Percentiles rank a stretch among this genome's conserved stretches.
phyloP scores from a whole-genome alignment of 1,139 yeast species.

The Blastobotrys serpentis region DNA sequence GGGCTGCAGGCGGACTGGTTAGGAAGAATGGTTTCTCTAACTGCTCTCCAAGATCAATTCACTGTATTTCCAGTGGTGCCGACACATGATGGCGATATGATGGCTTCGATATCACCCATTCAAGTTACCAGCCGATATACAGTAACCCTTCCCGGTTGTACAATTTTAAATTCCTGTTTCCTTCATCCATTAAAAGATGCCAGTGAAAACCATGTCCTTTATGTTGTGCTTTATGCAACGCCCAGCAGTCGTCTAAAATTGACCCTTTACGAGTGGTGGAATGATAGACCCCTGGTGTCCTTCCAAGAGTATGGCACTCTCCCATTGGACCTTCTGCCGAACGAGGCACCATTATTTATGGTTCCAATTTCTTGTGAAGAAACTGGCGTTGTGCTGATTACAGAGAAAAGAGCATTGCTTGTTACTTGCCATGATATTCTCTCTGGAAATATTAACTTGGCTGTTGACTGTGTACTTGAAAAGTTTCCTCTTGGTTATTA shows the following conservation, averaged over 20 bases:
- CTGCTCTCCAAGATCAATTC: slow-evolving; percentile 15
- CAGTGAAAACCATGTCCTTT: slow-evolving; percentile 17
- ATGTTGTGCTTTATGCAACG: slow-evolving; percentile 15
- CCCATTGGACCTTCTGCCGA: slow-evolving; percentile 15
- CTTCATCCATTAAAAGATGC: slow-evolving; percentile 19
- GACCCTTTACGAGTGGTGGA: slow-evolving; percentile 22
- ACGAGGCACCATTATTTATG: slow-evolving; percentile 23
- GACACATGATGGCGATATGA: neutral
- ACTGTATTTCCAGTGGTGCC: slow-evolving; percentile 6
- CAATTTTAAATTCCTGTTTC: slow-evolving; percentile 19
- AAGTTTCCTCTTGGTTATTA: slow-evolving; percentile 13
- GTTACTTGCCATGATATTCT: slow-evolving; percentile 25
- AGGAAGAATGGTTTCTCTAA: slow-evolving; percentile 16
- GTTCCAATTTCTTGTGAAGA: slow-evolving; percentile 24
- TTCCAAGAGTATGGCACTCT: slow-evolving; percentile 16
- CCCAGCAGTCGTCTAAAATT: slow-evolving; percentile 13
- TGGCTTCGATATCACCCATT: neutral
- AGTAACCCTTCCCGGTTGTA: slow-evolving; percentile 9
- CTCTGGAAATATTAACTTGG: slow-evolving; percentile 20
- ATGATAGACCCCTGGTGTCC: slow-evolving; percentile 4
- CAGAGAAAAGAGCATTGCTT: slow-evolving; percentile 18
- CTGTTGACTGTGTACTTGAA: slow-evolving; percentile 5
- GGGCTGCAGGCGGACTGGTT: slow-evolving; percentile 15
- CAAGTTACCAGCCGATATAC: neutral
- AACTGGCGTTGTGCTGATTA: slow-evolving; percentile 23